Conservation (phyloP, 2,329 filamentous ascomycete species). For the Xylaria sp. region DNA sequence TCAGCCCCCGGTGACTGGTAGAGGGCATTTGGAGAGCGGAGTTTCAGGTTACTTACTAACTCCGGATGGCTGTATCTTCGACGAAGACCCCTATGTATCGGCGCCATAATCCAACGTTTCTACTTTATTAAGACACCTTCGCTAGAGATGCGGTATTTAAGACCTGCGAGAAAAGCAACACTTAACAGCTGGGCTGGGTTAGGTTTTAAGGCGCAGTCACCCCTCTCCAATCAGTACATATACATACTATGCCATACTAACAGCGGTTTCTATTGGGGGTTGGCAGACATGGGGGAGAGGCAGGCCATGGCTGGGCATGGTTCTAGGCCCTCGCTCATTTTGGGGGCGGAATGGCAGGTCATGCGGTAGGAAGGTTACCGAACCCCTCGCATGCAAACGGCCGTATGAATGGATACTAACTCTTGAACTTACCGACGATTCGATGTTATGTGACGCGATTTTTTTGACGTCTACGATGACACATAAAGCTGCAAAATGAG, state of each 20-base stretch:
- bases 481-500: neutral
- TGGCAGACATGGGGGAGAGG: neutral
- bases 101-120: neutral
- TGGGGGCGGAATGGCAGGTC: neutral
- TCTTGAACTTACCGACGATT: neutral
- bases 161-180: too few relatives aligned
- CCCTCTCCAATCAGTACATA: neutral
- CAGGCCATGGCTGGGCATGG: neutral
- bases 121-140: neutral
- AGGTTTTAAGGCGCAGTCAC: too few relatives aligned
- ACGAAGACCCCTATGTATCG: neutral
- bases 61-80: constrained; percentile 5
- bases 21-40: neutral
- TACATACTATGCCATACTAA: neutral
- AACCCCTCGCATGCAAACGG: neutral
- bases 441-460: neutral
- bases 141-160: too few relatives aligned
- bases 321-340: neutral
- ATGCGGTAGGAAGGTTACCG: too few relatives aligned
- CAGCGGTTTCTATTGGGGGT: neutral
- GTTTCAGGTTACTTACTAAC: neutral
- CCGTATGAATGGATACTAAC: too few relatives aligned
- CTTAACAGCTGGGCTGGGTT: too few relatives aligned
- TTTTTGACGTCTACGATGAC: neutral
- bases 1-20: neutral